Evolutionary conservation across 2,329 filamentous ascomycete species (phyloP).

Genomic region (Aspergillus sp.): DNA sequence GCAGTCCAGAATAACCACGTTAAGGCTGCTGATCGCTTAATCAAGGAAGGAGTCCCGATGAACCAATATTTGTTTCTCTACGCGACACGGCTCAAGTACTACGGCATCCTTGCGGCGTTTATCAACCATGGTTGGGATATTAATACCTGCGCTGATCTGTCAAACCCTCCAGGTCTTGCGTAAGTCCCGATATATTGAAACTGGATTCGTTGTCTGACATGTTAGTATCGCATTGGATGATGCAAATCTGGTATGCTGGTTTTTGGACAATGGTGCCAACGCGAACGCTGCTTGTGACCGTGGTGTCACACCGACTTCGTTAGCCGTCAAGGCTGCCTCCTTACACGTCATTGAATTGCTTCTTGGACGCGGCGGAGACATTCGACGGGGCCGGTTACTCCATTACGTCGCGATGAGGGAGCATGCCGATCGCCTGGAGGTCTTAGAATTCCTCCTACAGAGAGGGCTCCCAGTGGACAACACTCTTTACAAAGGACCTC

Average conservation of each 20-base stretch:
- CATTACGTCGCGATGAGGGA: too few species aligned
- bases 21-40: too few species aligned
- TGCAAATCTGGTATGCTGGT: background rate
- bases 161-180: background rate
- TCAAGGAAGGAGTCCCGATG: background rate
- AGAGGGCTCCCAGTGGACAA: too few species aligned
- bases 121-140: background rate
- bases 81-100: background rate
- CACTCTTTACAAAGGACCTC: too few species aligned
- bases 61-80: background rate
- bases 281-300: background rate
- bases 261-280: background rate
- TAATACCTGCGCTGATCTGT: background rate
- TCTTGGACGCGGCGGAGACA: background rate
- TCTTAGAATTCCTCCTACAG: too few species aligned
- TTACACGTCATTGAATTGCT: background rate
- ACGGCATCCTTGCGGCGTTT: background rate
- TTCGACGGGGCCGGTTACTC: background rate
- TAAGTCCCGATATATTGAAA: background rate
- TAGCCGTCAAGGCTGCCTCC: background rate
- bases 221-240: background rate
- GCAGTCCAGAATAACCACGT: too few species aligned
- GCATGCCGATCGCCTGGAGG: too few species aligned
- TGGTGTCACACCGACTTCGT: background rate
- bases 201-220: background rate